Percentiles rank a stretch among this genome's conserved stretches.
phyloP scores from a whole-genome alignment of 176 grass and related monocot species.

The Bonia amplexicaulis region DNA sequence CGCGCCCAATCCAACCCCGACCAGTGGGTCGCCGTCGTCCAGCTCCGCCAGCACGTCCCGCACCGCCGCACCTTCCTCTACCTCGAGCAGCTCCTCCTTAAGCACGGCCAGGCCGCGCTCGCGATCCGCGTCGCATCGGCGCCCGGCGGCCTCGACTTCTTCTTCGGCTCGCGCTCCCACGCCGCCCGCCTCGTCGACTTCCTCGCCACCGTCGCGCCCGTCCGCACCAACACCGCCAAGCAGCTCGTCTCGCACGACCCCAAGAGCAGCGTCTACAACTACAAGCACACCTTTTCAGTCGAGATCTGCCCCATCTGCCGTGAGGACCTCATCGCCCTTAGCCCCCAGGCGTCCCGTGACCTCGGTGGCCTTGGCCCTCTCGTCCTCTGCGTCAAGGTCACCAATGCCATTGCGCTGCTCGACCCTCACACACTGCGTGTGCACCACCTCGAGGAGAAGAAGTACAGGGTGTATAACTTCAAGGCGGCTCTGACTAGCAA shows the following conservation, averaged over 20 bases:
- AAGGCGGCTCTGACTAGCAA: constrained; percentile 60
- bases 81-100: constrained; percentile 84
- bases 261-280: constrained; percentile 76
- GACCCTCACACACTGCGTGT: constrained; percentile 70
- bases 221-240: constrained; percentile 61
- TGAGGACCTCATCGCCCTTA: constrained; percentile 80
- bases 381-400: constrained; percentile 76
- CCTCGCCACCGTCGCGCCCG: constrained; percentile 57
- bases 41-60: constrained; percentile 75
- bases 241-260: constrained; percentile 84
- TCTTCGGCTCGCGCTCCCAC: constrained; percentile 70
- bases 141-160: constrained; percentile 68
- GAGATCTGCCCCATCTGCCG: constrained; percentile 93
- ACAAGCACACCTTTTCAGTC: constrained; percentile 87
- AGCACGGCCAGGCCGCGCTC: constrained; percentile 61
- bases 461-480: constrained; percentile 74
- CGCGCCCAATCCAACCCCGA: constrained; percentile 72
- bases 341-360: constrained; percentile 56
- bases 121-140: constrained; percentile 55
- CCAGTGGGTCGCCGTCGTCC: constrained; percentile 72
- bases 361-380: constrained; percentile 78
- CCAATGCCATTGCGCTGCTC: constrained; percentile 63
- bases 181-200: constrained; percentile 74
- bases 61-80: constrained; percentile 88
- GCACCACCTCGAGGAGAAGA: constrained; percentile 77